phyloP scores from a whole-genome alignment of 2,329 filamentous ascomycete genomes.

The Elsinoe fawcettii region DNA sequence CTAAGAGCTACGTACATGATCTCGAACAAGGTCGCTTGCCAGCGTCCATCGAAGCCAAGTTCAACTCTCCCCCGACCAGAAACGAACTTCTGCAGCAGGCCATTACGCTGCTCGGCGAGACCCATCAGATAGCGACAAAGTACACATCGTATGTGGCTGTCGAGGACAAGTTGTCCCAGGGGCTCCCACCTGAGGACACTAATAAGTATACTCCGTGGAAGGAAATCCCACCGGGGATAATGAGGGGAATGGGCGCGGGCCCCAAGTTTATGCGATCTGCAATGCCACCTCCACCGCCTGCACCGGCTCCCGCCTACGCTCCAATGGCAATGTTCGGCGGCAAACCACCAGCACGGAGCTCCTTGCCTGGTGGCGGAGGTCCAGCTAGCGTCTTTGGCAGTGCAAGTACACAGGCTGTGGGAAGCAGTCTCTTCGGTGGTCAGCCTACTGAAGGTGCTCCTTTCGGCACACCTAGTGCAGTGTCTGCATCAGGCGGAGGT shows the following conservation, averaged over 20 bases:
- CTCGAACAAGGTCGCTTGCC: constrained; percentile 65
- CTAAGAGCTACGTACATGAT: constrained; percentile 59
- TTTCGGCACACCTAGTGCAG: no score
- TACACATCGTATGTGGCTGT: constrained; percentile 69
- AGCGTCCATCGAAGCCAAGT: constrained; percentile 29
- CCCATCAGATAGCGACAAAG: constrained; percentile 60
- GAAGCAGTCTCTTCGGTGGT: no score
- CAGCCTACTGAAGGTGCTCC: no score
- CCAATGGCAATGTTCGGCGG: no score
- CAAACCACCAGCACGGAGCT: no score
- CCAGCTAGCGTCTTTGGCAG: no score
- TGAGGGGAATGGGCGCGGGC: no score
- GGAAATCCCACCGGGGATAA: no score
- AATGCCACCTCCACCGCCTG: not conserved
- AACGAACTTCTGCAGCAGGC: constrained; percentile 50
- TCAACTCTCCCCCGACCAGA: constrained; percentile 34
- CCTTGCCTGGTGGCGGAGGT: no score
- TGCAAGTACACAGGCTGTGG: no score
- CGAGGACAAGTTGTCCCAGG: constrained; percentile 32
- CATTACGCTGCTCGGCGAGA: constrained; percentile 56
- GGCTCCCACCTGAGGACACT: not conserved
- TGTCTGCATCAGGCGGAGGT: not conserved
- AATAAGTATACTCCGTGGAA: no score
- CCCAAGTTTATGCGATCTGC: no score
- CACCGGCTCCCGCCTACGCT: not conserved